Evolutionary conservation across 2,329 filamentous ascomycete species (phyloP), one percentile per base, ranked within the genome.

Genomic region (Chalaropsis thielavioides): DNA sequence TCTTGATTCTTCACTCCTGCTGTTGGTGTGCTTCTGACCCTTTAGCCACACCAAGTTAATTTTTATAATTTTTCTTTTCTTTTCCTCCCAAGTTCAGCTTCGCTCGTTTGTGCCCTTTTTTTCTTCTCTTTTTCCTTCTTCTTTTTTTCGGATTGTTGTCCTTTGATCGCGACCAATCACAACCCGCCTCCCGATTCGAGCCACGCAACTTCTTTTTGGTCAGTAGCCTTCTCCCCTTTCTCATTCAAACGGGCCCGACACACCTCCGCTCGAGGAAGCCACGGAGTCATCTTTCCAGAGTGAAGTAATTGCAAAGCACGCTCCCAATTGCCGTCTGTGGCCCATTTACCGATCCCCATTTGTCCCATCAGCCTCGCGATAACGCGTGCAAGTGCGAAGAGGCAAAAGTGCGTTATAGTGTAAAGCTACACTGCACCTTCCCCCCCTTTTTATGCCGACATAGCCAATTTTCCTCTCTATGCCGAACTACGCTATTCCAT

Each of bases 21-120:
- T 59, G 62, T 60, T 60, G 65, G 62, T 67, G 62, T 64, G 31
- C 40, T 35, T 19, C n/a, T 40, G 35, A 63, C 44, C n/a, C 61
- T 54, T 51, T 38, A 49, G 61, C 61, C 46, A 63, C 19, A 40
- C 44, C 49, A 38, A 35, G 54, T 63, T 63, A 49, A 44, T 61
- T 58, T 63, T 63, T 67, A 58, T 67, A 67, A 67, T 67, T 64
- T 60, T 65, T 59, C 24, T 65, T 46, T 66, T 61, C 31, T 54
- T 63, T 60, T 63, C 31, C 31, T 56, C 11, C n/a, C 60, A 64
- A 56, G 59, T 67, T 61, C 64, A 63, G 66, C 66, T 63, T 59
- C 66, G 59, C 60, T 67, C 63, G 63, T 67, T 67, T 51, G 46
- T 51, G 46, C 46, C 46, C 27, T 15, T 51, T 51, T 27, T 46